Percentiles rank a stretch among this genome's conserved stretches.
These are phyloP conservation scores for Phytophthora colocasiae DNA, from an alignment of 352 stramenopile species.

Conservation along the genomic window DNA sequence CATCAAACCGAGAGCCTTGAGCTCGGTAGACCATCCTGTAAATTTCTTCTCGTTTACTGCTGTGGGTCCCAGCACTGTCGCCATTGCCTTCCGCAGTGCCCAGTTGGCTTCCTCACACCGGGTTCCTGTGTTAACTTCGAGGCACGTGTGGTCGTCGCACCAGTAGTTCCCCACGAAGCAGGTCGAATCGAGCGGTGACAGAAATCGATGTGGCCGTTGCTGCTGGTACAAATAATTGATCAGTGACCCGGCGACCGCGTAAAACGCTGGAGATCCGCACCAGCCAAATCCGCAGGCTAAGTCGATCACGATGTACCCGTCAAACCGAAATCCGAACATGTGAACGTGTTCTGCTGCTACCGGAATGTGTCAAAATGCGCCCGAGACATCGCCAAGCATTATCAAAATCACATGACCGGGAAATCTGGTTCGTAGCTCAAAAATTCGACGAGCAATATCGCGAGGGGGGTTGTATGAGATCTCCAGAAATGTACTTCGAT, in stretches of 20 bases:
- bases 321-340: conserved; percentile 29
- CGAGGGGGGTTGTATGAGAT: background rate
- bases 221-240: conserved; percentile 12
- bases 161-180: background rate
- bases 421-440: background rate
- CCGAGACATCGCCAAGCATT: background rate
- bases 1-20: conserved; percentile 13
- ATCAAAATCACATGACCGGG: background rate
- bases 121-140: conserved; percentile 8
- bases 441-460: background rate
- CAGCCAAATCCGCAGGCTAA: conserved; percentile 4
- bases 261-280: conserved; percentile 5
- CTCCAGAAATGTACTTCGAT: background rate
- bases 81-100: background rate
- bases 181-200: background rate
- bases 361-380: background rate
- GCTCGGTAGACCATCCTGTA: background rate
- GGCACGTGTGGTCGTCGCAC: conserved; percentile 24
- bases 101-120: background rate
- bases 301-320: conserved; percentile 8
- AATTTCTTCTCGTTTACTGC: conserved; percentile 7
- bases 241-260: conserved; percentile 1
- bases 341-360: background rate
- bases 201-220: background rate
- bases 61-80: background rate